phyloP scores from a whole-genome alignment of 2,329 filamentous ascomycete species.

The Calonectria pauciramosa region DNA sequence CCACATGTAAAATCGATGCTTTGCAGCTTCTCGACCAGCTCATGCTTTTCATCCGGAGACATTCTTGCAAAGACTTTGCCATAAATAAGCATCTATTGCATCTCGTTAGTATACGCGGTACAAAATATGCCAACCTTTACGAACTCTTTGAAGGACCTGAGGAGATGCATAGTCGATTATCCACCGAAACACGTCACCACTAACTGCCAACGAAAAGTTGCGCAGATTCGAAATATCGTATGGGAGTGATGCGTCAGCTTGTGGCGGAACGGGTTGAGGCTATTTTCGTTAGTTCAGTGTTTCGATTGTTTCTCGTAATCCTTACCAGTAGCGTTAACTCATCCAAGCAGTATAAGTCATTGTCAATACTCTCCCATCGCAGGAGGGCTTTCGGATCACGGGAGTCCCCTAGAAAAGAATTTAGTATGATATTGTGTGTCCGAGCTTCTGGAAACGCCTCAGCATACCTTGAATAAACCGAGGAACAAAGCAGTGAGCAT shows the following conservation, averaged over 20 bases:
- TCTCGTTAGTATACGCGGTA: slow-evolving; percentile 2
- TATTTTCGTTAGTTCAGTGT: slow-evolving; percentile 49
- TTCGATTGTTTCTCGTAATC: neutral
- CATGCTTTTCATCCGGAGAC: slow-evolving; percentile 99
- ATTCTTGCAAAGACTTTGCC: slow-evolving; percentile 97
- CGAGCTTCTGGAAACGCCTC: neutral
- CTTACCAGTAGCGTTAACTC: slow-evolving; percentile 79
- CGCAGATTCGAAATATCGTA: slow-evolving; percentile 85
- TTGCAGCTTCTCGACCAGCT: slow-evolving; percentile 96
- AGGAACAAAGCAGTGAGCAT: slow-evolving; percentile 92
- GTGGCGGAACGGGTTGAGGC: slow-evolving; percentile 78
- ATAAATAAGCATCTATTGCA: slow-evolving; percentile 82
- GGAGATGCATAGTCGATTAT: slow-evolving; percentile 90
- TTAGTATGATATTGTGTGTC: slow-evolving; percentile 26
- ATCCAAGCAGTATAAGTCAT: slow-evolving; percentile 82
- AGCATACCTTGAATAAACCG: slow-evolving; percentile 80
- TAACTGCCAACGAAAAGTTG: slow-evolving; percentile 91
- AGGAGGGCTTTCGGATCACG: slow-evolving; percentile 81
- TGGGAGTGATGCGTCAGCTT: slow-evolving; percentile 85
- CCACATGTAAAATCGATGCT: slow-evolving; percentile 95
- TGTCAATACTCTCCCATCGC: slow-evolving; percentile 95
- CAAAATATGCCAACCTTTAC: slow-evolving; percentile 37
- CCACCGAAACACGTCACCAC: slow-evolving; percentile 96
- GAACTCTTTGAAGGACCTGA: slow-evolving; percentile 79
- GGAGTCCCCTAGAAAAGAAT: slow-evolving; percentile 68